Evolutionary conservation across 2,329 filamentous ascomycete species (phyloP), one percentile per base, ranked within the genome.

Genomic region (Phyllosticta citribraziliensis): DNA sequence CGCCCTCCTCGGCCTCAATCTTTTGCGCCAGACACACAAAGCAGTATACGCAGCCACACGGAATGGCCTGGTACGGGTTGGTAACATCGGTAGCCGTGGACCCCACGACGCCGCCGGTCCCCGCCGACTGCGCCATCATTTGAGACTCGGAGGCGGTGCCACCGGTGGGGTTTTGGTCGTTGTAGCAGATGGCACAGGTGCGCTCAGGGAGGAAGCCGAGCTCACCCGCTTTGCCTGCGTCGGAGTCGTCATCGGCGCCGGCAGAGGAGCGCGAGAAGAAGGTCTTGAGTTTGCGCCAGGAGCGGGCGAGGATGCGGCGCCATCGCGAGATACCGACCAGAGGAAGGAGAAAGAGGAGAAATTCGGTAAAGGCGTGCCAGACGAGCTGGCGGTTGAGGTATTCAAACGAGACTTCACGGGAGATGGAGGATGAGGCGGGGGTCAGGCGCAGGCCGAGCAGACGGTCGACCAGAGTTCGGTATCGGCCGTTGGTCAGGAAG

Each of bases 311-410:
- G 88, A 93, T 96, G 66, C 92, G 83, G 62, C 91, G 84, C 94
- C 94, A 99, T 66, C 91, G 84, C 69, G 89, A 88, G 67, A 99
- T 93, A 57, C 94, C 94, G 52, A 99, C 89, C n/a, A 99, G 82
- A 0, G 94, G 94, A n/a, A 99, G 81, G 19, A 97, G 83, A 73
- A 97, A 99, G 33, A 99, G 83, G n/a, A 99, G 80, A 68, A 99
- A 99, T 73, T 99, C 94, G 25, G 94, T 99, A 69, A 99, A 96
- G n/a, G 94, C 94, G 75, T 99, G 94, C 94, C 94, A 99, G 47
- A 99, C 94, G 11, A 99, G 84, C 76, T 99, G 94, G 55, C 94
- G 87, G 73, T 99, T 99, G 56, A 97, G 84, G 70, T 97, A 97
- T 75, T 99, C 94, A 71, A 99, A 97, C 1, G 90, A 96, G 25